Base-by-base conservation (phyloP, 139 green algal genomes). In the Chlamydomonas sp. region DNA sequence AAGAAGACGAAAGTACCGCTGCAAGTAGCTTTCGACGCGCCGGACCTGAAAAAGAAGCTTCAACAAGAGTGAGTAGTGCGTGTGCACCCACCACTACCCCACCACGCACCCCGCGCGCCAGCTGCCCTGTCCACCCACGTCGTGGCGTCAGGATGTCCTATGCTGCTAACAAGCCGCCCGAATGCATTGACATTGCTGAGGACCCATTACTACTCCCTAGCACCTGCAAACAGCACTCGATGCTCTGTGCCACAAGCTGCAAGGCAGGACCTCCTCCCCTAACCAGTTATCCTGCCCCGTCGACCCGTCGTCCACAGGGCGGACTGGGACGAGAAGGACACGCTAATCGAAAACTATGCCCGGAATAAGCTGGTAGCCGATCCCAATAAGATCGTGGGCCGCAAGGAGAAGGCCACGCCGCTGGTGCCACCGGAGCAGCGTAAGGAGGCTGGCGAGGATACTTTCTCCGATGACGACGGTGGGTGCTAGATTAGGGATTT, bases 381-480 rank as follows among this genome's bases (percentile, higher is more conserved):
- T 77, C 81, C 88, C 12, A 95, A 95, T 62, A 62, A 89, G 83
- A 85, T 90, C 57, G 92, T 93, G 86, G 90, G 90, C 0, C 79
- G 90, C 31, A 88, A 85, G 64, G 71, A 87, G 57, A 79, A 79
- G 59, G 31, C 77, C 60, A 60, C 66, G 57, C 78, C 89, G 31
- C 79, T 93, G 14, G 91, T 92, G 61, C 83, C 62, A 14, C 83
- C 86, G 31, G 90, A 93, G 72, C 77, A 85, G 62, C 84, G 88
- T 14, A 83, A 90, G 76, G 84, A 66, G 68, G 77, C 63, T 16
- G 92, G 88, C 12, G 89, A 91, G 18, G 89, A 90, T 18, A 93
- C 87, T 0, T 93, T 78, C 64, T 91, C 85, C 9, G 92, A 95
- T 67, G 92, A 95, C 85, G 92, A 95, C 77, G 92, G 92, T 95